Percentiles rank a stretch among this genome's conserved stretches.
Evolutionary conservation across 768 basidiomycete genomes (phyloP).

Genomic region (Phanerochaete sordida): DNA sequence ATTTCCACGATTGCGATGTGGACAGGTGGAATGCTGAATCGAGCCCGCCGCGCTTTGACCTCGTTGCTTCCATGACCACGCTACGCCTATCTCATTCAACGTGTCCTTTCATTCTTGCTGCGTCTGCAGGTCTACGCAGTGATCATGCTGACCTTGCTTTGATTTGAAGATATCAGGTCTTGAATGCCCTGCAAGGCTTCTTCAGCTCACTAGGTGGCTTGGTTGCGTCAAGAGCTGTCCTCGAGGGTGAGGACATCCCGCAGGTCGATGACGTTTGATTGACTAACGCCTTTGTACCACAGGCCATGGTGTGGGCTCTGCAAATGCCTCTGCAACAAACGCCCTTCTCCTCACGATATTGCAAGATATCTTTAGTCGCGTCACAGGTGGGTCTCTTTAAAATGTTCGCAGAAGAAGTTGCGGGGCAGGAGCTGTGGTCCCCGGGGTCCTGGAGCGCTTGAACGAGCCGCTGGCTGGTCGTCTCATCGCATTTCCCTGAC

Average conservation of each 20-base stretch:
- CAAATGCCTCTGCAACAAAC: slow-evolving; percentile 60
- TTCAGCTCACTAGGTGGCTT: slow-evolving; percentile 64
- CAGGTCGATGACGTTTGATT: background rate
- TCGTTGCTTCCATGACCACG: too few relatives aligned
- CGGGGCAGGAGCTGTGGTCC: too few relatives aligned
- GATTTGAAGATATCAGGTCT: slow-evolving; percentile 53
- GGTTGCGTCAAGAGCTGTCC: slow-evolving; percentile 60
- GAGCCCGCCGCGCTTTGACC: too few relatives aligned
- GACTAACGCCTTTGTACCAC: background rate
- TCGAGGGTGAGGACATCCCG: slow-evolving; percentile 46
- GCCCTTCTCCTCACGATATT: slow-evolving; percentile 63
- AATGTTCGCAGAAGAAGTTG: too few relatives aligned
- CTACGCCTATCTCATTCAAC: too few relatives aligned
- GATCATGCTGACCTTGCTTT: background rate
- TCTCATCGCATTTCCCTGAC: too few relatives aligned
- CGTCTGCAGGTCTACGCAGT: background rate
- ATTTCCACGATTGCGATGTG: too few relatives aligned
- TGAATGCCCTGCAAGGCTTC: slow-evolving; percentile 66
- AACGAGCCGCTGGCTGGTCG: too few relatives aligned
- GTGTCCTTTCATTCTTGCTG: too few relatives aligned
- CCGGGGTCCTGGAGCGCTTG: too few relatives aligned
- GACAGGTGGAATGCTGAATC: too few relatives aligned
- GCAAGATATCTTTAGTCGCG: slow-evolving; percentile 59
- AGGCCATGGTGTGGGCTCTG: slow-evolving; percentile 72
- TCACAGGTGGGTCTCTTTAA: slow-evolving; percentile 51